Percentiles rank a stretch among this genome's conserved stretches.
Evolutionary conservation across 768 basidiomycete species (phyloP).

Genomic region (Hemileccinum rubropunctum): DNA sequence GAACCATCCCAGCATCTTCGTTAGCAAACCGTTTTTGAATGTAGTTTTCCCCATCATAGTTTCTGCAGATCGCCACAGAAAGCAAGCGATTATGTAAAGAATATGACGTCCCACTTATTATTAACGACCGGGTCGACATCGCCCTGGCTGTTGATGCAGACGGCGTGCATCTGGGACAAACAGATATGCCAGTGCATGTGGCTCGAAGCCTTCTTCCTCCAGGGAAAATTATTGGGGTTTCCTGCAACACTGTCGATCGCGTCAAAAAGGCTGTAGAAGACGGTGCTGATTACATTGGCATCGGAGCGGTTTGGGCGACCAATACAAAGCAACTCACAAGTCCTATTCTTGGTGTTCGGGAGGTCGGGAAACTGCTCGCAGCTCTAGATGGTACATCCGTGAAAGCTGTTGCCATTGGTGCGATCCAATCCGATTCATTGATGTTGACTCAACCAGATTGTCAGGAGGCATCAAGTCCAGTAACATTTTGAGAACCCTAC

Average conservation of each 20-base stretch:
- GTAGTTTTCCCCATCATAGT: slow-evolving; percentile 40
- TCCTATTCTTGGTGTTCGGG: slow-evolving; percentile 67
- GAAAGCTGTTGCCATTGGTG: slow-evolving; percentile 85
- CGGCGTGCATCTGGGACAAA: slow-evolving; percentile 89
- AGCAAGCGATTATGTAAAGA: slow-evolving; percentile 71
- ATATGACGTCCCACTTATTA: slow-evolving; percentile 79
- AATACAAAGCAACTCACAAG: slow-evolving; percentile 71
- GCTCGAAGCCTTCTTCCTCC: slow-evolving; percentile 69
- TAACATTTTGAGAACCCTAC: slow-evolving; percentile 73
- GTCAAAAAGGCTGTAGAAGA: slow-evolving; percentile 58
- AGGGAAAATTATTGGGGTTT: slow-evolving; percentile 75
- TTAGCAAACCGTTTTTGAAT: background rate
- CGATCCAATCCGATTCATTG: slow-evolving; percentile 11
- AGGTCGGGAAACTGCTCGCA: slow-evolving; percentile 64
- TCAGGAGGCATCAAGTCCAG: slow-evolving; percentile 82
- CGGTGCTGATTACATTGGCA: slow-evolving; percentile 82
- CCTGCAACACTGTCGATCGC: slow-evolving; percentile 68
- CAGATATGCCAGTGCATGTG: slow-evolving; percentile 70
- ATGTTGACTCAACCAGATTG: background rate
- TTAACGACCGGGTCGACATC: slow-evolving; percentile 88
- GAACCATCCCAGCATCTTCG: background rate
- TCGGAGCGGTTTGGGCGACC: slow-evolving; percentile 83
- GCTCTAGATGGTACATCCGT: slow-evolving; percentile 61
- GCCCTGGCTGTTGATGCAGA: slow-evolving; percentile 72
- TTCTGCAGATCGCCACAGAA: slow-evolving; percentile 67